These are phyloP conservation scores for Aphanomyces stellatus DNA, from an alignment of 352 stramenopile species.

Conservation along the genomic window DNA sequence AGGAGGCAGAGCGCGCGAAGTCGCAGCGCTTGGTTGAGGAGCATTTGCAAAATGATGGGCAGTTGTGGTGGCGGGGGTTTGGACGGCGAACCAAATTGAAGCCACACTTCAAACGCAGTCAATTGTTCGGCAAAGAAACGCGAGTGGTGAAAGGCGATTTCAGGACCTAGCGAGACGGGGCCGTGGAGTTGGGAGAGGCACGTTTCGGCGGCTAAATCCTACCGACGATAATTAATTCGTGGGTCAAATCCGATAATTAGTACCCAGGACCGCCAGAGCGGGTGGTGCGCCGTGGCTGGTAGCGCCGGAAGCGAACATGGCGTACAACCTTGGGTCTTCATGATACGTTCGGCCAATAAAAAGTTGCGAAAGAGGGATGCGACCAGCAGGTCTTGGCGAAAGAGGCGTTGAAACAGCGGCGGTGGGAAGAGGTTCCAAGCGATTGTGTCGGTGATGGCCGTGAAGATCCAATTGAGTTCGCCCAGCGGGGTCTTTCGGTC, in stretches of 20 bases:
- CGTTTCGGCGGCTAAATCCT: slow-evolving; percentile 95
- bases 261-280: slow-evolving; percentile 95
- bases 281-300: slow-evolving; percentile 93
- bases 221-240: not conserved
- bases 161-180: slow-evolving; percentile 39
- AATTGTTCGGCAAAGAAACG: slow-evolving; percentile 99
- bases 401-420: slow-evolving; percentile 97
- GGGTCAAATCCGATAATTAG: not conserved
- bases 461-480: slow-evolving; percentile 99
- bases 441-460: slow-evolving; percentile 99
- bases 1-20: slow-evolving; percentile 93
- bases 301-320: slow-evolving; percentile 91
- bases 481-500: slow-evolving; percentile 92
- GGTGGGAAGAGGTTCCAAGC: slow-evolving; percentile 98
- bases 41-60: slow-evolving; percentile 96
- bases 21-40: slow-evolving; percentile 96
- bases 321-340: slow-evolving; percentile 83
- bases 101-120: slow-evolving; percentile 98
- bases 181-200: slow-evolving; percentile 95
- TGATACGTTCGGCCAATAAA: slow-evolving; percentile 95
- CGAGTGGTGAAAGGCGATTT: slow-evolving; percentile 75
- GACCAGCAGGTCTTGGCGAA: slow-evolving; percentile 98
- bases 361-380: slow-evolving; percentile 98
- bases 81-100: slow-evolving; percentile 90
- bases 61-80: slow-evolving; percentile 94